Evolutionary conservation across 495 filamentous ascomycete genomes (phyloP).

Genomic region (Xylona heveae): DNA sequence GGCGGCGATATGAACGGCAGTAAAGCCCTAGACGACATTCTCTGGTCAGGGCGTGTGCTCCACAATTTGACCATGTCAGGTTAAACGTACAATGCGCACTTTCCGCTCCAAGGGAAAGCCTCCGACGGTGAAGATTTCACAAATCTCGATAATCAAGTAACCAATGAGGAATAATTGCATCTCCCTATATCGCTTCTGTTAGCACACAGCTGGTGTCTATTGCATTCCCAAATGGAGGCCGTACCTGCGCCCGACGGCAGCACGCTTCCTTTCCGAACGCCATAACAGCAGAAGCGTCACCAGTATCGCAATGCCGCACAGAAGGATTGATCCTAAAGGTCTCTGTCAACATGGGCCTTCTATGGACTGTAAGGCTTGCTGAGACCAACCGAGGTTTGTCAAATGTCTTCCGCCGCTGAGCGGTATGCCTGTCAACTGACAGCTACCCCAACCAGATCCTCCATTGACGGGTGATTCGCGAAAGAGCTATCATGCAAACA

Average conservation of each 20-base stretch:
- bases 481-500: conserved; percentile 25
- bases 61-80: too few species aligned
- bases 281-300: conserved; percentile 42
- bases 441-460: conserved; percentile 33
- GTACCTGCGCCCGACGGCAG: conserved; percentile 85
- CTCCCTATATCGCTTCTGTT: conserved; percentile 34
- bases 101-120: conserved; percentile 51
- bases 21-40: conserved; percentile 44
- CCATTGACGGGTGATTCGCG: conserved; percentile 26
- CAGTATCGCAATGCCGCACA: conserved; percentile 57
- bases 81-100: conserved; percentile 40
- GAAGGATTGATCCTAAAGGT: conserved; percentile 61
- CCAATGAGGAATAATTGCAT: conserved; percentile 85
- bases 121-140: conserved; percentile 90
- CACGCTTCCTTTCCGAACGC: conserved; percentile 77
- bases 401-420: conserved; percentile 41
- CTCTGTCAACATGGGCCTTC: conserved; percentile 3
- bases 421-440: conserved; percentile 48
- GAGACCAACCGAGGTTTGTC: conserved; percentile 61
- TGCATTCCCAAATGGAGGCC: conserved; percentile 3
- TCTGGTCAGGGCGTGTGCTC: too few species aligned
- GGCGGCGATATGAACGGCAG: conserved; percentile 75
- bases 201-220: neutral
- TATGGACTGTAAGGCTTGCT: neutral
- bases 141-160: conserved; percentile 78